phyloP scores from a whole-genome alignment of 768 basidiomycete genomes.

The Termitomyces sp. region DNA sequence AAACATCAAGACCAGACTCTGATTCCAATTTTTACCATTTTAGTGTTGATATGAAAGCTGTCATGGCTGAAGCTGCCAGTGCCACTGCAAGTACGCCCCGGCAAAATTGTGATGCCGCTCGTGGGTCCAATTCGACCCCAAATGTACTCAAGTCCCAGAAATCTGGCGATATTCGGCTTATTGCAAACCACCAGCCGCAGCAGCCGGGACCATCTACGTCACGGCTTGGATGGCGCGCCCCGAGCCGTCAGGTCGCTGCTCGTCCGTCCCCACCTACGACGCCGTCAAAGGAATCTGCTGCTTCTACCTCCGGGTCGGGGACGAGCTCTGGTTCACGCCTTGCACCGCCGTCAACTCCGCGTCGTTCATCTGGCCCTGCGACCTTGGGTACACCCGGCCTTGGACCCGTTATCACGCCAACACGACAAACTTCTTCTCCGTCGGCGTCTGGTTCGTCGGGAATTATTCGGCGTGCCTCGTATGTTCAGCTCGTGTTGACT shows the following conservation, averaged over 20 bases:
- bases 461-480: constrained; percentile 41
- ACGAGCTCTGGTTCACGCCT: constrained; percentile 11
- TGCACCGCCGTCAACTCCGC: constrained; percentile 14
- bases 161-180: neutral
- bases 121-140: neutral
- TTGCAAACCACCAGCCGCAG: neutral
- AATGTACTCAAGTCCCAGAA: constrained; percentile 1
- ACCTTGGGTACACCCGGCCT: constrained; percentile 30
- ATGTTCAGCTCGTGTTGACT: constrained; percentile 21
- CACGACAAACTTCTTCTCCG: constrained; percentile 34
- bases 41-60: constrained; percentile 78
- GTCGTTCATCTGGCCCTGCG: constrained; percentile 15
- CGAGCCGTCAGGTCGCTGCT: constrained; percentile 1
- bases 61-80: constrained; percentile 70
- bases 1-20: constrained; percentile 1
- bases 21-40: constrained; percentile 4
- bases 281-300: constrained; percentile 3
- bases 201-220: constrained; percentile 4
- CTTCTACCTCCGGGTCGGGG: neutral
- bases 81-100: constrained; percentile 5
- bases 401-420: constrained; percentile 64
- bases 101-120: constrained; percentile 2
- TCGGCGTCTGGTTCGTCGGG: constrained; percentile 10
- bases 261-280: constrained; percentile 9
- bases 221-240: constrained; percentile 7